phyloP scores from a whole-genome alignment of 2,329 filamentous ascomycete genomes.

The Cercospora beticola region DNA sequence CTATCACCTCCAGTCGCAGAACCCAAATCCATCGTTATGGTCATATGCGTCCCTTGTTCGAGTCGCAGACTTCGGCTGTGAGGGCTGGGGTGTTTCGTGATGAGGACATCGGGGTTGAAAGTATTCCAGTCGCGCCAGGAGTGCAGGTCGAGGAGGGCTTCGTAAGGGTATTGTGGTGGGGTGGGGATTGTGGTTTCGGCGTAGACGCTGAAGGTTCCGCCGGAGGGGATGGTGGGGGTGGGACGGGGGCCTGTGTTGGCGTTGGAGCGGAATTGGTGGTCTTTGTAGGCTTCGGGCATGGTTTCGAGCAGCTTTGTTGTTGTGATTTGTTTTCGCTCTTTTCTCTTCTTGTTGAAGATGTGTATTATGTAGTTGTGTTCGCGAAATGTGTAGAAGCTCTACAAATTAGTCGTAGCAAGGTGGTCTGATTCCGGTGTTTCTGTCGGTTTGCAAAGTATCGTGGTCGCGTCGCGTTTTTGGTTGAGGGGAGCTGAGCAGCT shows the following conservation, averaged over 20 bases:
- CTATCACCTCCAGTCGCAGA: constrained; percentile 25
- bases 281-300: constrained; percentile 24
- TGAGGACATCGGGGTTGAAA: constrained; percentile 48
- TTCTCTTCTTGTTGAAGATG: not conserved
- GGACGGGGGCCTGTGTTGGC: constrained; percentile 31
- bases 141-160: constrained; percentile 46
- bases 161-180: constrained; percentile 45
- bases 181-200: constrained; percentile 42
- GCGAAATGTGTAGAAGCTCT: not conserved
- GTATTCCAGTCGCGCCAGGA: constrained; percentile 51
- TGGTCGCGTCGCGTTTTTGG: not conserved
- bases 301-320: not conserved
- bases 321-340: not conserved
- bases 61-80: constrained; percentile 27
- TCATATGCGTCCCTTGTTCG: constrained; percentile 46
- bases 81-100: constrained; percentile 43
- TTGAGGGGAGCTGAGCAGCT: not conserved
- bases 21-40: constrained; percentile 46
- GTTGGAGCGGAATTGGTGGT: constrained; percentile 33
- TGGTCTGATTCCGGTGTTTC: not conserved
- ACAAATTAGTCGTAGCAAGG: not conserved
- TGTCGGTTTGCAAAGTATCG: not conserved
- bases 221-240: constrained; percentile 34
- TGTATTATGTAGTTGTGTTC: not conserved
- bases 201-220: constrained; percentile 38